Percentiles rank a stretch among this genome's conserved stretches.
phyloP scores from a whole-genome alignment of 129 eudicot genomes.

The Gnaphalium uliginosum region DNA sequence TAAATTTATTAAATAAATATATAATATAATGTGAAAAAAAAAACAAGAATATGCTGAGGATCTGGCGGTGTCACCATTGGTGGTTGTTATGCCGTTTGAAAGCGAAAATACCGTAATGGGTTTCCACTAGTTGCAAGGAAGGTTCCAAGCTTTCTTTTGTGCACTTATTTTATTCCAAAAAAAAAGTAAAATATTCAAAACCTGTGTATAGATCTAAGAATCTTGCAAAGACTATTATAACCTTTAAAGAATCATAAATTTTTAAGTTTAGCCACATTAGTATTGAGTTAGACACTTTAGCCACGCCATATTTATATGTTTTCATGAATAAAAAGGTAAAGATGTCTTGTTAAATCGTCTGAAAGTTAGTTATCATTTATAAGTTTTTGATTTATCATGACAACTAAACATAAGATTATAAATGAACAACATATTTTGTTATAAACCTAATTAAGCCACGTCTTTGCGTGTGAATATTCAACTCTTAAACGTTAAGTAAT shows the following conservation, averaged over 20 bases:
- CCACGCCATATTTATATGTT: background rate
- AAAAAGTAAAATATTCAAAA: background rate
- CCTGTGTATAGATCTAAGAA: background rate
- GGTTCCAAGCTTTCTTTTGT: slow-evolving; percentile 11
- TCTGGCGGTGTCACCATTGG: slow-evolving; percentile 17
- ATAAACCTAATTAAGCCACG: no score
- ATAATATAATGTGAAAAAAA: background rate
- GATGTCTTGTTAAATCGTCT: background rate
- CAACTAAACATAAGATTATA: no score
- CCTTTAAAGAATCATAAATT: background rate
- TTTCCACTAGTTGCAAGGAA: slow-evolving; percentile 26
- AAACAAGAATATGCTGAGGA: slow-evolving; percentile 37
- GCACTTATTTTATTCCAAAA: slow-evolving; percentile 3
- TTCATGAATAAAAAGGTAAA: background rate
- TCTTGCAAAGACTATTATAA: background rate
- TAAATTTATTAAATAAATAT: no score
- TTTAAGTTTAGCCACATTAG: background rate
- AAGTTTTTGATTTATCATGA: no score
- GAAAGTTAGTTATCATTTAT: background rate
- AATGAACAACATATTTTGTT: no score
- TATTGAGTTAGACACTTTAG: background rate
- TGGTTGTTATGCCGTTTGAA: slow-evolving; percentile 23
- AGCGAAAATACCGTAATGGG: slow-evolving; percentile 17
- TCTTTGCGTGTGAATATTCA: background rate
- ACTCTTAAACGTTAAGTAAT: background rate